phyloP scores from a whole-genome alignment of 148 eudicot genomes.

The Rhododendron griersonianum region DNA sequence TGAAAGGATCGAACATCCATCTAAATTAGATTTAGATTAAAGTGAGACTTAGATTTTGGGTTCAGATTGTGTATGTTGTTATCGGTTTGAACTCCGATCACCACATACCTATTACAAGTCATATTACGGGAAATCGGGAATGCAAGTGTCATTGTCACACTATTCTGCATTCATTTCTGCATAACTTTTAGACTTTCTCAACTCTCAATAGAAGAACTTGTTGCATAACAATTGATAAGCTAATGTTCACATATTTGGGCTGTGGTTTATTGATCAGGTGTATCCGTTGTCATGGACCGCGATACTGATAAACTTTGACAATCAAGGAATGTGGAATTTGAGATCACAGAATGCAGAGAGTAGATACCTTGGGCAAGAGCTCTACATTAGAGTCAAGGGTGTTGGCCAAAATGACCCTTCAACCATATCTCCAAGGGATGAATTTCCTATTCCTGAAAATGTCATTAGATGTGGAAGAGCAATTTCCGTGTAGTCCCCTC shows the following conservation, averaged over 20 bases:
- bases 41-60: too few relatives aligned
- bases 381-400: slow-evolving; percentile 22
- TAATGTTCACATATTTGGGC: background rate
- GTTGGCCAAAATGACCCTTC: slow-evolving; percentile 8
- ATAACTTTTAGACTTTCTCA: background rate
- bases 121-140: too few relatives aligned
- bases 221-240: background rate
- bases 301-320: slow-evolving; percentile 19
- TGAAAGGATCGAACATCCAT: too few relatives aligned
- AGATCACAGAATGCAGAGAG: slow-evolving; percentile 26
- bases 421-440: slow-evolving; percentile 15
- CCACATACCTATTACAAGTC: background rate
- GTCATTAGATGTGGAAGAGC: slow-evolving; percentile 17
- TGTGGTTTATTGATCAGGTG: slow-evolving; percentile 11
- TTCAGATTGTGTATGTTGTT: background rate
- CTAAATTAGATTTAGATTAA: too few relatives aligned
- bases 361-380: slow-evolving; percentile 21
- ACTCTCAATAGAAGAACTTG: background rate
- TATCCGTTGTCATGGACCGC: slow-evolving; percentile 29
- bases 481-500: background rate
- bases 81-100: background rate
- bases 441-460: slow-evolving; percentile 19
- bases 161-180: background rate
- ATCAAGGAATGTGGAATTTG: slow-evolving; percentile 27
- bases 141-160: background rate